Evolutionary conservation across 495 filamentous ascomycete genomes (phyloP).

Genomic region (Penicillium verhagenii): DNA sequence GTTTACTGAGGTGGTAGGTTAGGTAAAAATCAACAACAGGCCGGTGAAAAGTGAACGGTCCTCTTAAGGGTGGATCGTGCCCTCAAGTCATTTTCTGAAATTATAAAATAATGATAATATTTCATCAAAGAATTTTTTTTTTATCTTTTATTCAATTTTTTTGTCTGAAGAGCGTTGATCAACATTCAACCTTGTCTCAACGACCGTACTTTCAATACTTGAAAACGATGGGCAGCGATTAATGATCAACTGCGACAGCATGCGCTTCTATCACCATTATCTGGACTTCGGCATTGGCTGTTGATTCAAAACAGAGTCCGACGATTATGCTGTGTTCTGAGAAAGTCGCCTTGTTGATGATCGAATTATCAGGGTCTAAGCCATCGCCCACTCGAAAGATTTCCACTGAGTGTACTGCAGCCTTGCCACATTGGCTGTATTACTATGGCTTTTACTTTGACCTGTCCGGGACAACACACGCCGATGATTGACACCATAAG

Average conservation of each 20-base stretch:
- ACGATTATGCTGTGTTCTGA: background rate
- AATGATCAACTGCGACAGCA: background rate
- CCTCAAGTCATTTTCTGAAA: background rate
- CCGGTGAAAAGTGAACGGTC: background rate
- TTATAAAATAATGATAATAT: background rate
- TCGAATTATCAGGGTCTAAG: background rate
- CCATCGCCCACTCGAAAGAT: background rate
- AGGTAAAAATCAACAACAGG: too few species aligned
- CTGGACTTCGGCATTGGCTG: background rate
- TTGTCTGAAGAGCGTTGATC: background rate
- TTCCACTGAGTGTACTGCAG: constrained; percentile 1
- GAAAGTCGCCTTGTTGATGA: background rate
- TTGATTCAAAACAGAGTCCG: background rate
- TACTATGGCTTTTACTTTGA: background rate
- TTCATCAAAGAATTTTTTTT: background rate
- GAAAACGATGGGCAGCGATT: background rate
- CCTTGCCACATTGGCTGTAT: background rate
- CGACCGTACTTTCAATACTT: background rate
- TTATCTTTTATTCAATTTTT: background rate
- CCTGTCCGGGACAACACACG: background rate
- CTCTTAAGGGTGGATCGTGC: background rate
- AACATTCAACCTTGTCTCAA: background rate
- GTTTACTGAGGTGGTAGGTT: too few species aligned
- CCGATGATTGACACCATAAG: background rate
- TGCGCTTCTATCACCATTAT: background rate